Conservation (phyloP, 2,329 filamentous ascomycete species). For the Magnaporthiopsis poae region DNA sequence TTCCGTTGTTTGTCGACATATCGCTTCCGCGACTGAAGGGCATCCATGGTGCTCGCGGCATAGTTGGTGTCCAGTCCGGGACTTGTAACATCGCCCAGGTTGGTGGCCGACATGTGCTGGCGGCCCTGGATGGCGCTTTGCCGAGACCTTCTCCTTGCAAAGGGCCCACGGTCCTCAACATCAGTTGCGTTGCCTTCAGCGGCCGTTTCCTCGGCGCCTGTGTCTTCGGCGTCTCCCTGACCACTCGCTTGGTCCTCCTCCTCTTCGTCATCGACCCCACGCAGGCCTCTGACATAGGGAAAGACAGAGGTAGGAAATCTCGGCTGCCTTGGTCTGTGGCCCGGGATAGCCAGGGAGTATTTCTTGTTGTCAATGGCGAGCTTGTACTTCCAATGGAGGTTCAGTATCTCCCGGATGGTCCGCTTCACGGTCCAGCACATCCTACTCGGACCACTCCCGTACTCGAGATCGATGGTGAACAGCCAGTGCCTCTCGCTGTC, state of each 20-base stretch:
- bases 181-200: conserved; percentile 38
- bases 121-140: conserved; percentile 1
- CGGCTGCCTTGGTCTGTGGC: conserved; percentile 68
- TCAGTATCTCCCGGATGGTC: conserved; percentile 79
- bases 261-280: conserved; percentile 68
- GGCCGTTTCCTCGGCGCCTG: conserved; percentile 24
- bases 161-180: conserved; percentile 36
- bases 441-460: conserved; percentile 84
- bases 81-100: background rate
- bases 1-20: conserved; percentile 77
- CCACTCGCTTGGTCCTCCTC: conserved; percentile 40
- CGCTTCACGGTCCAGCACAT: conserved; percentile 95
- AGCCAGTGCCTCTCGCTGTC: conserved; percentile 64
- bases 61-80: background rate
- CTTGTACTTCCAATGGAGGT: conserved; percentile 89
- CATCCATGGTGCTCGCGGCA: conserved; percentile 4
- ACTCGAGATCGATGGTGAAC: conserved; percentile 88
- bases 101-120: conserved; percentile 2
- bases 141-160: background rate
- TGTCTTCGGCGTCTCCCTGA: conserved; percentile 22
- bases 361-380: conserved; percentile 75
- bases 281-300: conserved; percentile 74
- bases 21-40: conserved; percentile 22
- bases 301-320: conserved; percentile 84
- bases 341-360: conserved; percentile 60